phyloP scores from a whole-genome alignment of 1,284 basidiomycete species.

The Leccinum subrobustum region DNA sequence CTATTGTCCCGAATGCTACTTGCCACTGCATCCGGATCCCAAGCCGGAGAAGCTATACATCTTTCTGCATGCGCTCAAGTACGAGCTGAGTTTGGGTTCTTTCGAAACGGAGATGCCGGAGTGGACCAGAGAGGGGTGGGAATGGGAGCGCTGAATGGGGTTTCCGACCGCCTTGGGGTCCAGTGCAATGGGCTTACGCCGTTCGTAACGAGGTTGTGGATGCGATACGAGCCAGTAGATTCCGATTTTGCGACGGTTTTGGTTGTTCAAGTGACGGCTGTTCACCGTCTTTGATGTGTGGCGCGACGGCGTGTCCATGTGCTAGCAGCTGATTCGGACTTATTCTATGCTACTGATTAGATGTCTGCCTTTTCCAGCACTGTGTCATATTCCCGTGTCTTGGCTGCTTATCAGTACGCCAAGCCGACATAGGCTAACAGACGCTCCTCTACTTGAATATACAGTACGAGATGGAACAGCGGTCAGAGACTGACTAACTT shows the following conservation, averaged over 20 bases:
- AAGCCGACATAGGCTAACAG: not conserved
- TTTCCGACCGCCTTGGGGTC: not conserved
- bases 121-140: slow-evolving; percentile 67
- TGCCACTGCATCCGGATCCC: slow-evolving; percentile 89
- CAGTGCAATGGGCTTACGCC: slow-evolving; percentile 2
- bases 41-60: slow-evolving; percentile 89
- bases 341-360: not conserved
- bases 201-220: not conserved
- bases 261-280: not conserved
- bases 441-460: not conserved
- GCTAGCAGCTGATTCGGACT: not conserved
- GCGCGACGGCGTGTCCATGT: not conserved
- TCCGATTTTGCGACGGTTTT: not conserved
- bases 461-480: not conserved
- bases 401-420: not conserved
- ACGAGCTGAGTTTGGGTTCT: slow-evolving; percentile 72
- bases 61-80: slow-evolving; percentile 87
- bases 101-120: slow-evolving; percentile 76
- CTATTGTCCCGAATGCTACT: slow-evolving; percentile 85
- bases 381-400: not conserved
- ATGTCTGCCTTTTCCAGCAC: not conserved
- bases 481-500: not conserved
- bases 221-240: not conserved
- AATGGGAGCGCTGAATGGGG: slow-evolving; percentile 47
- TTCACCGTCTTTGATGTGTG: not conserved